A percentile compares a stretch with the other conserved stretches of the same genome.
These are phyloP conservation scores for Cardamine occulta DNA, from an alignment of 345 rosid species.

Conservation along the genomic window DNA sequence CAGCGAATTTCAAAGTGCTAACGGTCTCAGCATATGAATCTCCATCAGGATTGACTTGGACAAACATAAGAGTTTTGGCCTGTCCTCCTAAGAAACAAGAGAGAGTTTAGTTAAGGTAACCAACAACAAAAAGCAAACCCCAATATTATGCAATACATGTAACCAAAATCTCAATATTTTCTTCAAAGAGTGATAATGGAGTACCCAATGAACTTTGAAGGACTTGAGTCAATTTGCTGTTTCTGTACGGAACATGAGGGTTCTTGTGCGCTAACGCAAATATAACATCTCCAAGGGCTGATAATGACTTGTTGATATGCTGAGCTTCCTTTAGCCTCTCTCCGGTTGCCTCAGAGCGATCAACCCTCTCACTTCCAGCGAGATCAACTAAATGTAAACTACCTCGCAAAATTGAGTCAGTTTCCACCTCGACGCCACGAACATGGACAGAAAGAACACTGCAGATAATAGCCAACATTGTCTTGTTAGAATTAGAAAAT, in stretches of 20 bases:
- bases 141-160: background rate
- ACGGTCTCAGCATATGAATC: constrained; percentile 88
- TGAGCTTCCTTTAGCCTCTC: constrained; percentile 97
- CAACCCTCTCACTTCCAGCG: constrained; percentile 98
- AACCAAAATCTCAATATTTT: background rate
- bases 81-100: constrained; percentile 72
- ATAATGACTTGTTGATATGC: constrained; percentile 89
- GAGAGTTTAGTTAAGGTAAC: constrained; percentile 8
- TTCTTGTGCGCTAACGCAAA: constrained; percentile 89
- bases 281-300: constrained; percentile 96
- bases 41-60: constrained; percentile 93
- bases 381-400: constrained; percentile 91
- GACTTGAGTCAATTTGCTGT: constrained; percentile 97
- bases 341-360: constrained; percentile 95
- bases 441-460: constrained; percentile 96
- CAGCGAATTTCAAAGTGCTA: constrained; percentile 92
- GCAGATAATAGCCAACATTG: constrained; percentile 43
- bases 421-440: constrained; percentile 70
- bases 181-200: background rate
- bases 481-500: background rate
- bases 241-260: constrained; percentile 88
- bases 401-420: constrained; percentile 76
- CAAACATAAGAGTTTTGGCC: constrained; percentile 97
- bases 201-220: constrained; percentile 97
- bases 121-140: constrained; percentile 17